Base-by-base conservation (phyloP, 1,139 yeast genomes). In the Lodderomyces orthopsilosis region DNA sequence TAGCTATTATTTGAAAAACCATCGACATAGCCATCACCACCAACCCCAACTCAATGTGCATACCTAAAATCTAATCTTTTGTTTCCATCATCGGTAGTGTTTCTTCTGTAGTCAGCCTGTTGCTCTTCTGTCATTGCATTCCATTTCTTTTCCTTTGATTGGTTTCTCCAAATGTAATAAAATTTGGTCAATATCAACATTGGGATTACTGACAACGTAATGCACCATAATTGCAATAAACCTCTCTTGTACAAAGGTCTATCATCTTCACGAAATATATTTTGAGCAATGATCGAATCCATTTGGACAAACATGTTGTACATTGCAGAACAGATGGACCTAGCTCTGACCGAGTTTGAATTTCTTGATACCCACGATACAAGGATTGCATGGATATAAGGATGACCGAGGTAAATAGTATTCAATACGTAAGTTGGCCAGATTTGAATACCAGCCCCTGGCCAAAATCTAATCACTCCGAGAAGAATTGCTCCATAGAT, bases 281-380 rank as follows among this genome's bases (percentile, higher is more conserved):
- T 77, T 12, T 77, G 63, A 3, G 76, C 64, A 10, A 75, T 65
- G 41, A 83, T 75, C 36, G 65, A 59, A 1, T 82, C 83, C 1
- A 75, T 58, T 57, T 83, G 89, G 1, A 77, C 81, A 50, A 69
- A 69, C 65, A 82, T 80, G 54, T 83, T 83, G 58, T 80, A 81
- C 30, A 82, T 46, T 0, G 89, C 82, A 2, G 51, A 42, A 35
- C 47, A 41, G n/a, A 48, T 40, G 0, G 87, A 75, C 52, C 90
- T 66, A 8, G 78, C 66, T 36, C 81, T 63, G 17, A 83, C 81
- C 23, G 83, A 70, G 49, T 79, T 78, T 12, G 87, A 71, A 51
- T 82, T 82, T 41, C 77, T 62, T 1, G 86, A 79, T 42, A 77
- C 73, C 83, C 85, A 79, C 6, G 81, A 66, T 37, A 81, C 82